Evolutionary conservation across 352 stramenopile species (phyloP).

Genomic region (Phytophthora tubulina): DNA sequence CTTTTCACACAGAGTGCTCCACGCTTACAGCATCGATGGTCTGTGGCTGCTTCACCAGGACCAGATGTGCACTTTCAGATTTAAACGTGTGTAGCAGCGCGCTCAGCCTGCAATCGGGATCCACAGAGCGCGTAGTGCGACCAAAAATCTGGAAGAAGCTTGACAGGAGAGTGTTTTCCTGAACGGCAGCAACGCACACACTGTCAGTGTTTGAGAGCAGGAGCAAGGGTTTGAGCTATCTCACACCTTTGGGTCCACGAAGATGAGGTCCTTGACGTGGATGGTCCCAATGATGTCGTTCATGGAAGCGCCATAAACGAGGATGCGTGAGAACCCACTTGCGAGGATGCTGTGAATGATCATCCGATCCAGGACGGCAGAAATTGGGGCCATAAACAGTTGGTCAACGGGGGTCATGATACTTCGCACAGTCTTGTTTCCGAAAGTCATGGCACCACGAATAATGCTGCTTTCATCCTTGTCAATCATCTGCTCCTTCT

Average conservation of each 20-base stretch:
- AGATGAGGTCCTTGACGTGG: slow-evolving; percentile 99
- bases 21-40: slow-evolving; percentile 49
- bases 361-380: slow-evolving; percentile 63
- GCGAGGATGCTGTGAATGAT: slow-evolving; percentile 97
- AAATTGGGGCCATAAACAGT: slow-evolving; percentile 96
- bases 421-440: slow-evolving; percentile 89
- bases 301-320: slow-evolving; percentile 81
- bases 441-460: slow-evolving; percentile 95
- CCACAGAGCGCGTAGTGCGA: slow-evolving; percentile 77
- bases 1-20: not conserved
- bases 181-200: slow-evolving; percentile 11
- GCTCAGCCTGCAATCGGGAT: slow-evolving; percentile 92
- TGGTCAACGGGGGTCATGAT: slow-evolving; percentile 96
- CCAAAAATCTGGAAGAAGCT: slow-evolving; percentile 81
- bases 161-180: slow-evolving; percentile 73
- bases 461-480: slow-evolving; percentile 95
- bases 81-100: slow-evolving; percentile 96
- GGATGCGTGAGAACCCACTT: slow-evolving; percentile 96
- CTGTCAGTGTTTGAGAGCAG: slow-evolving; percentile 67
- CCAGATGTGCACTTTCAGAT: slow-evolving; percentile 93
- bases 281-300: slow-evolving; percentile 97
- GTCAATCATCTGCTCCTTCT: slow-evolving; percentile 94
- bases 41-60: slow-evolving; percentile 95
- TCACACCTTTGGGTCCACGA: slow-evolving; percentile 97
- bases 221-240: not conserved